Conservation (phyloP, 2,329 filamentous ascomycete genomes). For the Fusarium buharicum region DNA sequence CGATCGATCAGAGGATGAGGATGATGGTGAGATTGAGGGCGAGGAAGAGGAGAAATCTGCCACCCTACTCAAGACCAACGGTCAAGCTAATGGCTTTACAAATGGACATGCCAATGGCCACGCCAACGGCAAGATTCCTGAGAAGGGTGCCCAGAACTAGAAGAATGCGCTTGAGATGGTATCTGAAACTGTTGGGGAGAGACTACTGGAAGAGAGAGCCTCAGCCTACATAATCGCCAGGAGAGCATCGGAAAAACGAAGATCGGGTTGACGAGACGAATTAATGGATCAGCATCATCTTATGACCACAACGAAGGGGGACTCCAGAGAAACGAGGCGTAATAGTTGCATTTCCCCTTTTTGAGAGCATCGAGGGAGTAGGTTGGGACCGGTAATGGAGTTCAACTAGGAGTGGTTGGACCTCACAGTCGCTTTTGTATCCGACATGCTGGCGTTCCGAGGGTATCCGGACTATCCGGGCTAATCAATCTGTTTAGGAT, state of each 20-base stretch:
- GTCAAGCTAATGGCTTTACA: conserved; percentile 24
- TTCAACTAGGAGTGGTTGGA: conserved; percentile 28
- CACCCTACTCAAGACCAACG: conserved; percentile 40
- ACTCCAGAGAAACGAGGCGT: conserved; percentile 19
- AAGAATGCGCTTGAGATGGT: background rate
- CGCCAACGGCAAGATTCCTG: conserved; percentile 30
- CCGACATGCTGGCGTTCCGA: conserved; percentile 34
- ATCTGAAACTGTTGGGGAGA: background rate
- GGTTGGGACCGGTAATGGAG: conserved; percentile 26
- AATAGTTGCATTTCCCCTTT: conserved; percentile 24
- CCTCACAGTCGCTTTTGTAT: conserved; percentile 38
- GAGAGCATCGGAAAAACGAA: conserved; percentile 9
- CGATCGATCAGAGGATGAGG: conserved; percentile 76
- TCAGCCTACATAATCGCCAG: conserved; percentile 1
- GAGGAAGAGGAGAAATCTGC: conserved; percentile 36
- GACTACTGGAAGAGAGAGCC: background rate
- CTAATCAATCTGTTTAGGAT: conserved; percentile 21
- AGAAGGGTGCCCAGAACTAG: conserved; percentile 32
- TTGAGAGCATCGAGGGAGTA: conserved; percentile 13
- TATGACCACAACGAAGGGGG: conserved; percentile 32
- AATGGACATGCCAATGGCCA: conserved; percentile 31
- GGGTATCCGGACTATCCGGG: conserved; percentile 19
- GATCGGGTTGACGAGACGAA: conserved; percentile 28
- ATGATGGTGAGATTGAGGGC: conserved; percentile 56
- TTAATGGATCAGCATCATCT: conserved; percentile 40